Conservation (phyloP, 345 rosid genomes). For the Theobroma cacao region DNA sequence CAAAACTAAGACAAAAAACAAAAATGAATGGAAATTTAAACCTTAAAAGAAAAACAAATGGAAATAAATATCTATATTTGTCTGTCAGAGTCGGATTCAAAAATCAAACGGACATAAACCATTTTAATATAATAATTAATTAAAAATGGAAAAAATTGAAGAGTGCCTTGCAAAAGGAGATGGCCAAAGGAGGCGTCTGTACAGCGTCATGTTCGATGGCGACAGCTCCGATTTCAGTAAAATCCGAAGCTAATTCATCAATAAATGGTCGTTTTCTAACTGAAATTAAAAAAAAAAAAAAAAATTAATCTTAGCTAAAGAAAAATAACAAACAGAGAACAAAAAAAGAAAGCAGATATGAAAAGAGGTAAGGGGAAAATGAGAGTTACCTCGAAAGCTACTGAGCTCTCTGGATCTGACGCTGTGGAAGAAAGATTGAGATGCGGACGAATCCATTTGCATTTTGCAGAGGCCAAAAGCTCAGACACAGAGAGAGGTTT, state of each 20-base stretch:
- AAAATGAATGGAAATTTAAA: background rate
- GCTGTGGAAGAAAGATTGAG: conserved; percentile 56
- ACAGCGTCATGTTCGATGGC: conserved; percentile 57
- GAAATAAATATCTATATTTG: background rate
- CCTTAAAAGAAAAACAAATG: background rate
- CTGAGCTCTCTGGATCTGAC: conserved; percentile 75
- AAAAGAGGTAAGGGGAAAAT: background rate
- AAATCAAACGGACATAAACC: background rate
- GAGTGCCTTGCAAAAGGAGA: conserved; percentile 73
- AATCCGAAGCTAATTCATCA: conserved; percentile 29
- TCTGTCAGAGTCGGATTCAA: background rate
- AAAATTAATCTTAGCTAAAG: background rate
- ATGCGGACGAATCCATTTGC: conserved; percentile 40
- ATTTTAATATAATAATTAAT: no score
- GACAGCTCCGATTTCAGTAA: conserved; percentile 49
- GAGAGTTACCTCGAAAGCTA: conserved; percentile 49
- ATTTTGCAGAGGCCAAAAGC: no score
- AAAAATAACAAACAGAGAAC: background rate
- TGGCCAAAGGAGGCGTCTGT: conserved; percentile 75
- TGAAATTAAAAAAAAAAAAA: conserved; percentile 16
- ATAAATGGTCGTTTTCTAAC: conserved; percentile 56
- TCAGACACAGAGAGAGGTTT: background rate
- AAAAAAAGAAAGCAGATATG: background rate
- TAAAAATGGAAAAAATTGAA: background rate
- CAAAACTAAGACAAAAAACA: background rate